Evolutionary conservation across 2,329 filamentous ascomycete genomes (phyloP).

Genomic region (Berkeleyomyces basicola): DNA sequence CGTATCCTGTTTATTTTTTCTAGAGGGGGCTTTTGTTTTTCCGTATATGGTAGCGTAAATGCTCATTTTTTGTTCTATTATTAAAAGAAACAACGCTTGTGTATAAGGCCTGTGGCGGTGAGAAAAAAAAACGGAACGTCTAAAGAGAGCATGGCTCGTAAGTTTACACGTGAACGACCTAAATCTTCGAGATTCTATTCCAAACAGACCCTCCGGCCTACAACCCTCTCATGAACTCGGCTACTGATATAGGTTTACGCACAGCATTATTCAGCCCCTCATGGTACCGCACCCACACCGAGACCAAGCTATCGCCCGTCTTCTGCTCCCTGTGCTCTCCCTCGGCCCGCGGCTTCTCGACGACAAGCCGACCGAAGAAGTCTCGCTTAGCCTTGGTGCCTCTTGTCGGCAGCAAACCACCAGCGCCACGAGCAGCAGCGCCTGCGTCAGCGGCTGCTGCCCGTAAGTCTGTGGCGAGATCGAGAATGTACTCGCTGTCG

Average conservation of each 20-base stretch:
- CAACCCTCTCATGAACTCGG: conserved; percentile 57
- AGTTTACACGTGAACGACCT: background rate
- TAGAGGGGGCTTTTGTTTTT: no score
- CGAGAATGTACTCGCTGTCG: conserved; percentile 26
- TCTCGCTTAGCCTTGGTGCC: conserved; percentile 44
- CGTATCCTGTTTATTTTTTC: background rate
- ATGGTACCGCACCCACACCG: conserved; percentile 77
- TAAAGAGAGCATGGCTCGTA: background rate
- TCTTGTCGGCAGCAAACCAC: no score
- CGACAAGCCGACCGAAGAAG: conserved; percentile 67
- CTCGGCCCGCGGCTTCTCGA: conserved; percentile 22
- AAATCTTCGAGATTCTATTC: background rate
- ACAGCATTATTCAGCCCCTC: conserved; percentile 90
- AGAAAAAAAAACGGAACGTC: no score
- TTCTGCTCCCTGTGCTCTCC: conserved; percentile 19
- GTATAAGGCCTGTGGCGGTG: no score
- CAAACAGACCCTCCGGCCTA: conserved; percentile 19
- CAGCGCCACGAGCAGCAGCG: background rate
- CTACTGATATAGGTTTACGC: conserved; percentile 66
- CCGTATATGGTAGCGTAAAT: background rate
- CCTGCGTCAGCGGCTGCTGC: conserved; percentile 14
- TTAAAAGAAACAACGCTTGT: no score
- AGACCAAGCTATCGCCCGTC: conserved; percentile 28
- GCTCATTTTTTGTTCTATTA: no score
- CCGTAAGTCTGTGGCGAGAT: conserved; percentile 17